These are phyloP conservation scores for Russula foetens DNA, from an alignment of 768 basidiomycete genomes.

Conservation along the genomic window DNA sequence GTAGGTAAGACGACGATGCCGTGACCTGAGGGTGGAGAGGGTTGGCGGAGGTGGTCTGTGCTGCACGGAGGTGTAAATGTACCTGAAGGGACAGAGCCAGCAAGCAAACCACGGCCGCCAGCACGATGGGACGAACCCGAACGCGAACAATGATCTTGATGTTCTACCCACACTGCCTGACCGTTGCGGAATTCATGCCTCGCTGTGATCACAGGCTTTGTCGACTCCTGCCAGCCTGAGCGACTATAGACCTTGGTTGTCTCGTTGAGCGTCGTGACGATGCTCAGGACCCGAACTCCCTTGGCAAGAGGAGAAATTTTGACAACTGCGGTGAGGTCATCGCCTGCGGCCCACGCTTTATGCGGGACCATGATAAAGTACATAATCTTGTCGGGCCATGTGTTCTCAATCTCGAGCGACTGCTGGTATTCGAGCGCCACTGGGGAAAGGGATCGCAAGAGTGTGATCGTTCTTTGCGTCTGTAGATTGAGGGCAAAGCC, in stretches of 20 bases:
- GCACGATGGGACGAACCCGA: constrained; percentile 18
- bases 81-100: background rate
- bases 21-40: background rate
- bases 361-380: constrained; percentile 90
- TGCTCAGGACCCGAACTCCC: constrained; percentile 62
- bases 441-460: constrained; percentile 65
- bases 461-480: constrained; percentile 47
- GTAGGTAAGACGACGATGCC: background rate
- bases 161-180: constrained; percentile 31
- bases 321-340: constrained; percentile 69
- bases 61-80: background rate
- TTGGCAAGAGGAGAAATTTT: constrained; percentile 86
- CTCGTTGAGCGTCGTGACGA: constrained; percentile 69
- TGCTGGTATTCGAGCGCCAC: constrained; percentile 95
- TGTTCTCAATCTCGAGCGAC: constrained; percentile 91
- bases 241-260: constrained; percentile 53
- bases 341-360: constrained; percentile 92
- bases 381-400: constrained; percentile 97
- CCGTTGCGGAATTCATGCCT: constrained; percentile 66
- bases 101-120: background rate
- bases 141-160: constrained; percentile 25
- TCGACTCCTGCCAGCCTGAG: constrained; percentile 49
- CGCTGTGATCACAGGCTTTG: constrained; percentile 48
- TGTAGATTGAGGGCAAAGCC: constrained; percentile 67
- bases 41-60: background rate